Evolutionary conservation across 2,329 filamentous ascomycete genomes (phyloP), one percentile per base, ranked within the genome.

Genomic region (Aspergillus amoenus): DNA sequence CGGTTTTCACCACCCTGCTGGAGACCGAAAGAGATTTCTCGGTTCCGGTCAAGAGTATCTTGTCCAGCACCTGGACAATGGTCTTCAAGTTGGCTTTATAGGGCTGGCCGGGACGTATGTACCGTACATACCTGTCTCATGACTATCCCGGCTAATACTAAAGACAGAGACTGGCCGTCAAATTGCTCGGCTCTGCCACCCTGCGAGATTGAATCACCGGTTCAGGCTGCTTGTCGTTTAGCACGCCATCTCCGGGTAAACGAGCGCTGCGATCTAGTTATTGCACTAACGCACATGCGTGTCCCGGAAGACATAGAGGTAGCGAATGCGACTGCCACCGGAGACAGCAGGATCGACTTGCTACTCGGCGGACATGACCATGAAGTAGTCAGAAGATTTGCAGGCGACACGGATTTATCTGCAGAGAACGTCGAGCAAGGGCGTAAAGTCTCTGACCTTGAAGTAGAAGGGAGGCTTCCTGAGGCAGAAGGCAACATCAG

Each of bases 301-400:
- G 57, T 67, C 2, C 51, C 52, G 5, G 66, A 53, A 44, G 61
- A 47, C 47, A 55, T 61, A 22, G 34, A 50, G 13, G 59, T 59
- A 12, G 56, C 59, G 18, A 51, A 61, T 42, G 59, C 54, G 2
- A 62, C 64, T 9, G n/a, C 34, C 9, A 12, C 24, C 8, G 65
- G 63, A 2, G 44, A 59, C 5, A 56, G 53, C 37, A 57, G 46
- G 34, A 58, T 68, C 17, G 66, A 68, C 46, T 46, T 68, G 49
- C 43, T 68, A 1, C 61, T 67, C 0, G 66, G 65, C 1, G 66
- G 66, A 3, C 66, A 68, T 50, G 65, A 68, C 24, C 66, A 68
- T 53, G 49, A 67, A 4, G 56, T 66, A 21, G 41, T 66, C 2
- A 61, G 61, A n/a, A 56, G 66, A 4, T 61, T 57, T 44, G 53